A percentile compares a stretch with the other conserved stretches of the same genome.
These are phyloP conservation scores for Hypoxylon sp. DNA, from an alignment of 2,329 filamentous ascomycete genomes.

Conservation along the genomic window DNA sequence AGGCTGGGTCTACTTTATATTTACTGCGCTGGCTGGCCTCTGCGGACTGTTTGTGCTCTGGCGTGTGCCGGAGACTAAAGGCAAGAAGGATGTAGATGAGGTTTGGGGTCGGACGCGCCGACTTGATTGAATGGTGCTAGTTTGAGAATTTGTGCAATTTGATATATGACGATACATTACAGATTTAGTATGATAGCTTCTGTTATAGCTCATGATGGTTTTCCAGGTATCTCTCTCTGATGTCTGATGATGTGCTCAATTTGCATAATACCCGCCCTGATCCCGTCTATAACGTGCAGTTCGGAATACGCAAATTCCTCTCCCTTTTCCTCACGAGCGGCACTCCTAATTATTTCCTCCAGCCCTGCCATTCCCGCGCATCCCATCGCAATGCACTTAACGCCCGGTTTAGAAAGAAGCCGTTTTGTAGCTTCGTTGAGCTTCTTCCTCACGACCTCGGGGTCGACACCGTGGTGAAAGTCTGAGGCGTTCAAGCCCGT, in stretches of 20 bases:
- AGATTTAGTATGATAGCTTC: conserved; percentile 7
- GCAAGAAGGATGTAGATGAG: conserved; percentile 86
- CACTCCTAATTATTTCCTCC: conserved; percentile 80
- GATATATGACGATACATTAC: conserved; percentile 5
- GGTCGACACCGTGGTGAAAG: conserved; percentile 78
- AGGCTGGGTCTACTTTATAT: conserved; percentile 93
- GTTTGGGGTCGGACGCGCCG: conserved; percentile 84
- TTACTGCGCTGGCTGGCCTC: conserved; percentile 79
- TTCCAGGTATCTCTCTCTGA: conserved; percentile 55
- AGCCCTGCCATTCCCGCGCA: conserved; percentile 94
- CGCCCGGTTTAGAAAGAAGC: conserved; percentile 70
- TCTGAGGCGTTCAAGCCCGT: conserved; percentile 86
- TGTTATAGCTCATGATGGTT: conserved; percentile 7
- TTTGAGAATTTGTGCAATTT: background rate
- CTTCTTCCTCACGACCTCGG: conserved; percentile 73
- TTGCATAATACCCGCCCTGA: conserved; percentile 77
- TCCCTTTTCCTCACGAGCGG: conserved; percentile 76
- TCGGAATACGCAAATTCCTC: conserved; percentile 66
- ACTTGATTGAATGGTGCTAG: conserved; percentile 59
- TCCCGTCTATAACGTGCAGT: conserved; percentile 83
- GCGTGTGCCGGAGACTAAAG: conserved; percentile 89
- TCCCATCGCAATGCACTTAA: conserved; percentile 83
- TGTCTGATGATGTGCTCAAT: conserved; percentile 69
- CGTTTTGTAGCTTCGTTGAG: conserved; percentile 79
- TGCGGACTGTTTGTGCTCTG: conserved; percentile 80